Percentiles rank a stretch among this genome's conserved stretches.
These are phyloP conservation scores for Blastobotrys terrestris DNA, from an alignment of 805 yeast genomes.

Conservation along the genomic window DNA sequence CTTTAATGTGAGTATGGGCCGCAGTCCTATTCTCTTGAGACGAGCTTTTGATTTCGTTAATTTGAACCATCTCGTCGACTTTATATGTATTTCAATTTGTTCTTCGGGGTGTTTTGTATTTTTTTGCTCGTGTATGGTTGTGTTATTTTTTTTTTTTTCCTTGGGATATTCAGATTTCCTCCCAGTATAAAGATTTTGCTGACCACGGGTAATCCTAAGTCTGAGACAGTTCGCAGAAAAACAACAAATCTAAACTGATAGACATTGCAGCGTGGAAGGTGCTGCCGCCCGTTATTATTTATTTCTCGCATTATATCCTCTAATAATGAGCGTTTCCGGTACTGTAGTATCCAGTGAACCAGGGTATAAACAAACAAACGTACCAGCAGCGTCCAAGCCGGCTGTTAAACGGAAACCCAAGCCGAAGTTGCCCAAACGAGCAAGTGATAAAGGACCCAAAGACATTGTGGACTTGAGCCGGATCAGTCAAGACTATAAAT, in stretches of 20 bases:
- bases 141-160: no score
- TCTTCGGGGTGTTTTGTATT: neutral
- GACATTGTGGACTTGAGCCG: conserved; percentile 9
- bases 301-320: no score
- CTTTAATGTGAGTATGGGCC: conserved; percentile 95
- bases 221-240: no score
- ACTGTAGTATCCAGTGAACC: neutral
- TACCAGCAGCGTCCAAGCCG: neutral
- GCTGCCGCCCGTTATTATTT: no score
- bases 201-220: no score
- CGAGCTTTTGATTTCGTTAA: conserved; percentile 64
- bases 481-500: neutral
- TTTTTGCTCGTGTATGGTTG: no score
- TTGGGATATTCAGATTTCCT: neutral
- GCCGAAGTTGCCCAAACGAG: neutral
- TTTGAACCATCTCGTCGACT: conserved; percentile 57
- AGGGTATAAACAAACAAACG: neutral
- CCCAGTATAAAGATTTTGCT: neutral
- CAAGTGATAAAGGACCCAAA: neutral
- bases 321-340: neutral
- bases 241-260: no score
- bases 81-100: neutral
- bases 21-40: conserved; percentile 70
- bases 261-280: no score
- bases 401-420: neutral